Evolutionary conservation across 345 rosid species (phyloP).

Genomic region (Pistacia integerrima): DNA sequence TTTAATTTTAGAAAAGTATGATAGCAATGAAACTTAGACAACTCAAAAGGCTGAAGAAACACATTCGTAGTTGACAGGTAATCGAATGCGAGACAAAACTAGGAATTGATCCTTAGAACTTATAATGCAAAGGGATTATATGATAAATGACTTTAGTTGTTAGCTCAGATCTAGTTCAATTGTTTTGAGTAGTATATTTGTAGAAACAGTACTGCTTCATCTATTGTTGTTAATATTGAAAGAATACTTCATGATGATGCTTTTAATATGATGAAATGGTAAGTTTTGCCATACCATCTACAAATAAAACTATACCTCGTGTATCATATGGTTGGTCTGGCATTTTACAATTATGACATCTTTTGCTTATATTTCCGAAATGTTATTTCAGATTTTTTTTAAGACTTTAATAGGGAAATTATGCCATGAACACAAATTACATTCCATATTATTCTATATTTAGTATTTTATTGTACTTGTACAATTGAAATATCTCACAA

Average conservation of each 20-base stretch:
- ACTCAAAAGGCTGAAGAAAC: background rate
- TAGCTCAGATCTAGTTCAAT: background rate
- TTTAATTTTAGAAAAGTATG: slow-evolving; percentile 11
- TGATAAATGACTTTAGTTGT: slow-evolving; percentile 1
- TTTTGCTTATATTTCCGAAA: background rate
- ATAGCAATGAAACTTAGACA: slow-evolving; percentile 5
- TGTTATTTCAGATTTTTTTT: background rate
- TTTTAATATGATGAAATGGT: background rate
- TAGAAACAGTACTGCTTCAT: background rate
- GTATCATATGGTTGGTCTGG: background rate
- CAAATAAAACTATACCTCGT: background rate
- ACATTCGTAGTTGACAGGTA: background rate
- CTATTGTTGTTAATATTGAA: background rate
- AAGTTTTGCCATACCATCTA: background rate
- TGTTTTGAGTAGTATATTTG: background rate
- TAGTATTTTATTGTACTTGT: slow-evolving; percentile 1
- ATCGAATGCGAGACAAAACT: background rate
- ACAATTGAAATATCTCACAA: no score
- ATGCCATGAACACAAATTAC: background rate
- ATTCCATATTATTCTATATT: slow-evolving; percentile 5
- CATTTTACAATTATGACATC: background rate
- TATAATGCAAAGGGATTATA: background rate
- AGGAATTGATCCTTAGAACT: slow-evolving; percentile 12
- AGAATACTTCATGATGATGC: background rate
- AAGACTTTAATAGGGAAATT: background rate